These are phyloP conservation scores for Cicer yamashitae DNA, from an alignment of 306 rosid genomes.

Conservation along the genomic window DNA sequence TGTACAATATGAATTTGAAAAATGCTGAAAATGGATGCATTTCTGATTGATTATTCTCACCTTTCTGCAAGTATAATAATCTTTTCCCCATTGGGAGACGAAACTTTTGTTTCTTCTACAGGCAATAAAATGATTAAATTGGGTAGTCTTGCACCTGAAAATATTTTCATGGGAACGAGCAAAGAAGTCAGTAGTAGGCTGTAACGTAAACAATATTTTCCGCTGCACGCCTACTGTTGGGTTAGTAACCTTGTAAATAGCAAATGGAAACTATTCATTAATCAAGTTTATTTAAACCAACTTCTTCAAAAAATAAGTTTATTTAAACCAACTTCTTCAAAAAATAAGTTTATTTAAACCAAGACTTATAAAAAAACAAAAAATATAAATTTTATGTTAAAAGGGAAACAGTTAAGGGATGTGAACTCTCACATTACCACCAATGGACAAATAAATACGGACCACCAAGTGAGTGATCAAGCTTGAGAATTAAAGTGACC, in stretches of 20 bases:
- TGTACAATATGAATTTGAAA: conserved; percentile 25
- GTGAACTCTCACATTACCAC: conserved; percentile 29
- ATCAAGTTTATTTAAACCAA: neutral
- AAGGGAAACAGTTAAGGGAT: conserved; percentile 33
- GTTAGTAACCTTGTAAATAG: conserved; percentile 23
- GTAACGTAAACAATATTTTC: neutral
- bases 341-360: conserved; percentile 33
- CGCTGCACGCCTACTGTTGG: conserved; percentile 10
- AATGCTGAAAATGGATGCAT: conserved; percentile 32
- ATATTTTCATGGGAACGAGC: conserved; percentile 37
- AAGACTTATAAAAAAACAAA: conserved; percentile 14
- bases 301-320: neutral
- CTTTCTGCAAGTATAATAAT: conserved; percentile 77
- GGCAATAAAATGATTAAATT: conserved; percentile 67
- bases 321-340: too few species aligned
- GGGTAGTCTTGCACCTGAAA: conserved; percentile 80
- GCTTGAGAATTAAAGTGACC: neutral
- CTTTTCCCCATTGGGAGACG: conserved; percentile 61
- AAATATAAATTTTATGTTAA: conserved; percentile 33
- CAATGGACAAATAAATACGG: conserved; percentile 5
- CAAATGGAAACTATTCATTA: conserved; percentile 27
- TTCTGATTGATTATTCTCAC: conserved; percentile 56
- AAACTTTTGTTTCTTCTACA: conserved; percentile 56
- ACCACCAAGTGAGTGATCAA: conserved; percentile 10
- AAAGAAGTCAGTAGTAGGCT: conserved; percentile 30